Base-by-base conservation (phyloP, 306 rosid genomes). In the Morella rubra region DNA sequence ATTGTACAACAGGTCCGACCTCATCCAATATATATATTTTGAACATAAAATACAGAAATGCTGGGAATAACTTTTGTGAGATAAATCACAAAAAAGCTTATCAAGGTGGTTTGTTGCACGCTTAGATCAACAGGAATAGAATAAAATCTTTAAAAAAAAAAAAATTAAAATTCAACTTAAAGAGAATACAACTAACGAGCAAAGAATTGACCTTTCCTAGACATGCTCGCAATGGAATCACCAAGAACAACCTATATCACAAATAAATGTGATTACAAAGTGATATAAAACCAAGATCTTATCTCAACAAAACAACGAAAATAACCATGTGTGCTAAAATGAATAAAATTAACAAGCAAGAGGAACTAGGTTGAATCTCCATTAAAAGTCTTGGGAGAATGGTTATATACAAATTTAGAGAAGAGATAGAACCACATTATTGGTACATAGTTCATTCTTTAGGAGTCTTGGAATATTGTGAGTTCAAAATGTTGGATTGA, bases 211-310 rank as follows among this genome's bases (percentile, higher is more conserved):
- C 98, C 97, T 88, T 94, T 94, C 18, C 97, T 97, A 79, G 98
- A 90, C 92, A 92, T 94, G 89, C 91, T 73, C 69, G 92, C 77
- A 55, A 90, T 81, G 19, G 98, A 92, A 80, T 96, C 96, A 32
- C 93, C 98, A 72, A 94, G 97, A 76, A 94, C 97, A 72, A 94
- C 98, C 98, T 94, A 84, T 14, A 73, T 54, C 16, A 80, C 51
- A 83, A 69, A 77, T 44, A 78, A 81, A 54, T n/a, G n/a, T 41
- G 32, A 14, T 37, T 54, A 69, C 76, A 44, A 66, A 77, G 42
- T 59, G 47, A 79, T 40, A 78, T 37, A 65, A 16, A 5, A 66
- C 10, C 27, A 65, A 24, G 67, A 3, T 5, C 5, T 56, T 44
- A 14, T 11, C 22, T 2, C 37, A 44, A 44, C 37, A 22, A 68